These are phyloP conservation scores for Blastomyces gilchristii DNA, from an alignment of 2,329 filamentous ascomycete species.

Conservation along the genomic window DNA sequence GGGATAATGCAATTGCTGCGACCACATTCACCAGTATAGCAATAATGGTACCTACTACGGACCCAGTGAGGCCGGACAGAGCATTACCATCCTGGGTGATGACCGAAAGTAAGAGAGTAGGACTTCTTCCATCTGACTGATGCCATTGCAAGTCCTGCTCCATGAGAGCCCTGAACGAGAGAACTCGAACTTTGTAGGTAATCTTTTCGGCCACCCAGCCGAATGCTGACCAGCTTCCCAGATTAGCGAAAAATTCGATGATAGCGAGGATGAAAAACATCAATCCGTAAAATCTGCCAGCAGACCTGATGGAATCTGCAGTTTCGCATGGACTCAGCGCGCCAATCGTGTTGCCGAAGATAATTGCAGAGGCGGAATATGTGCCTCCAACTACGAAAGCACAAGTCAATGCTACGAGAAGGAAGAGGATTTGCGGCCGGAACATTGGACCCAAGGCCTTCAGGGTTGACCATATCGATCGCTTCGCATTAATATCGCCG, in stretches of 20 bases:
- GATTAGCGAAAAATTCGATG: constrained; percentile 52
- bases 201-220: constrained; percentile 54
- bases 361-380: constrained; percentile 47
- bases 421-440: constrained; percentile 35
- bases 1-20: constrained; percentile 56
- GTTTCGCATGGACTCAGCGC: constrained; percentile 46
- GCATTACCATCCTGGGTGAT: constrained; percentile 61
- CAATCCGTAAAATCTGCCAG: constrained; percentile 46
- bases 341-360: constrained; percentile 53
- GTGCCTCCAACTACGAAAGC: constrained; percentile 47
- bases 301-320: constrained; percentile 38
- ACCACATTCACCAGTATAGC: constrained; percentile 59
- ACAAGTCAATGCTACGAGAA: constrained; percentile 42
- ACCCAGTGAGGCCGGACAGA: constrained; percentile 58
- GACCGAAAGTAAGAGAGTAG: constrained; percentile 52
- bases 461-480: constrained; percentile 12
- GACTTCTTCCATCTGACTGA: constrained; percentile 52
- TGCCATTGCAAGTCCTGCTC: constrained; percentile 62
- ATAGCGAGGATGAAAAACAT: constrained; percentile 53
- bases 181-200: constrained; percentile 52
- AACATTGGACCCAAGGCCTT: constrained; percentile 25
- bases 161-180: constrained; percentile 55
- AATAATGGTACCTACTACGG: constrained; percentile 59
- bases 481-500: constrained; percentile 15
- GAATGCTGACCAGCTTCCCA: constrained; percentile 49